Evolutionary conservation across 345 rosid species (phyloP), one percentile per base, ranked within the genome.

Genomic region (Brassica juncea): DNA sequence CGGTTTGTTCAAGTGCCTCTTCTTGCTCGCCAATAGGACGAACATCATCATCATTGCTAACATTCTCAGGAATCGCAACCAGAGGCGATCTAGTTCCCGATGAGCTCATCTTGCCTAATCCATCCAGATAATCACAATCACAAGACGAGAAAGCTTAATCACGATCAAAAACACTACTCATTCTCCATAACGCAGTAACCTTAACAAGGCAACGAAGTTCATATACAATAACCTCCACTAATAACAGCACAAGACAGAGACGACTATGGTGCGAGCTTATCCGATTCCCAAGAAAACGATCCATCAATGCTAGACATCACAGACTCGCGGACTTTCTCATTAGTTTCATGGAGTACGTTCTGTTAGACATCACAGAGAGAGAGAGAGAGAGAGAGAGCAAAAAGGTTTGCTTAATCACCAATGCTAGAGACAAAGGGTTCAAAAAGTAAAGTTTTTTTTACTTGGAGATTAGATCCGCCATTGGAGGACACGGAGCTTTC

Each of bases 291-390:
- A 32, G 37, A 32, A 32, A 32, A 32, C 37, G 7, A 32, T 21
- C 23, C 23, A 21, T 21, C 23, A 21, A 21, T 21, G 23, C 23
- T 21, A 21, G 23, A 21, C 23, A 21, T 21, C 23, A 21, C 23
- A 21, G 23, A 21, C 23, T 21, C 23, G 23, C 23, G 23, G 23
- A 21, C 23, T 21, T 74, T 84, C 71, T 75, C 84, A 81, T 91
- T 87, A 58, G 89, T 75, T 32, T 80, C 69, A 30, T 5, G 47
- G 68, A 92, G 85, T 52, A 87, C 62, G 15, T 83, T 94, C 97
- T 92, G 89, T 54, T 66, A 66, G 23, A 21, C 23, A 21, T 21
- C 47, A 57, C 16, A 68, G 15, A 59, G 23, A 19, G 3, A 21
- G 23, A 21, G 23, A 21, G 23, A 21, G 23, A 21, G n/a, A n/a